Conservation (phyloP, 2,329 filamentous ascomycete species). For the Diplodia mutila region DNA sequence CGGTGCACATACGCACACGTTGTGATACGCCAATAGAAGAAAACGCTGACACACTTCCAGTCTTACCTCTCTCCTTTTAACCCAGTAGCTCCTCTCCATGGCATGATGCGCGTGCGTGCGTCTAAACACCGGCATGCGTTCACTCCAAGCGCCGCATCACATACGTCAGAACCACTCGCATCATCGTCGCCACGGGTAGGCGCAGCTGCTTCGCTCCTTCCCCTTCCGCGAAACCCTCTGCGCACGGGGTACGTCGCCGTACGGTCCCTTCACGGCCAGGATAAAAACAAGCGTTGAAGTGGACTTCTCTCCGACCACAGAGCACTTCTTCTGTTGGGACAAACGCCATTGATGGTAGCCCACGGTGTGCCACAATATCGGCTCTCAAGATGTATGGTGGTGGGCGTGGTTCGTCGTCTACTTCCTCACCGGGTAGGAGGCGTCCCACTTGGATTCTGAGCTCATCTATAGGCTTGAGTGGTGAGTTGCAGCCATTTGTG, state of each 20-base stretch:
- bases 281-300: neutral
- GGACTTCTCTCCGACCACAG: neutral
- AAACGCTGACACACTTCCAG: fast-evolving
- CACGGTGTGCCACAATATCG: no score
- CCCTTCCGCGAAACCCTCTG: neutral
- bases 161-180: neutral
- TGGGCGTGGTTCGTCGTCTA: neutral
- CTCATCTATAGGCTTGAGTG: neutral
- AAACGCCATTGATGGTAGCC: no score
- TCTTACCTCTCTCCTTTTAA: neutral
- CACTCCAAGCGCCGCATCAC: neutral
- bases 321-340: neutral
- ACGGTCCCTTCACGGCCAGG: neutral
- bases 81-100: fast-evolving
- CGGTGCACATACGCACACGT: no score
- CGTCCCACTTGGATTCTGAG: neutral
- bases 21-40: neutral
- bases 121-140: neutral
- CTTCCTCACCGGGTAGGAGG: neutral
- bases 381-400: neutral
- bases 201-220: neutral
- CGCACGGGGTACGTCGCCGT: neutral
- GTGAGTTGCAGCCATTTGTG: neutral
- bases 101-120: neutral
- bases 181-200: neutral